Conservation (phyloP, 1,284 basidiomycete genomes). For the Papiliotrema nemorosa region DNA sequence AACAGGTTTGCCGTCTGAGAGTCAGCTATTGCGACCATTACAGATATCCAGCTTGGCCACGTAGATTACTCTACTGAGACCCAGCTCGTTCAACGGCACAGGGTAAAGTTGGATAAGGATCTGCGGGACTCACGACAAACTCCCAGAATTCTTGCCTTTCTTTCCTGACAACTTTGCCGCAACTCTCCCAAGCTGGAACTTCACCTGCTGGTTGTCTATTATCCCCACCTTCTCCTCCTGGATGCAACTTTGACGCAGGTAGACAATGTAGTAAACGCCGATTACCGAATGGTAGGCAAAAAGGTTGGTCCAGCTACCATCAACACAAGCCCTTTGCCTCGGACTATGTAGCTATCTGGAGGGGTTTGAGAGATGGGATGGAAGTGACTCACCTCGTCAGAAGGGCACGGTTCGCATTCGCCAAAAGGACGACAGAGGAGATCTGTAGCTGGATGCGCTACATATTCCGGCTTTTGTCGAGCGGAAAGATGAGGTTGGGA, state of each 20-base stretch:
- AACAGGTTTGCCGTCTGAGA: conserved; percentile 61
- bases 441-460: conserved; percentile 31
- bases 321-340: too few species aligned
- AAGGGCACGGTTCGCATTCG: conserved; percentile 75
- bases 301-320: conserved; percentile 70
- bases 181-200: conserved; percentile 81
- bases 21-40: background rate
- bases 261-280: conserved; percentile 77
- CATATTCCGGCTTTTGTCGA: conserved; percentile 20
- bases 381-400: conserved; percentile 62
- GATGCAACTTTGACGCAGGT: conserved; percentile 36
- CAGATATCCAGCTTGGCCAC: background rate
- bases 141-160: conserved; percentile 83
- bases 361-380: background rate
- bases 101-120: background rate
- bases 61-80: background rate
- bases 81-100: background rate
- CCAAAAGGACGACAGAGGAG: conserved; percentile 70
- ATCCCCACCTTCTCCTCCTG: conserved; percentile 6
- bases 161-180: conserved; percentile 70
- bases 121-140: conserved; percentile 61
- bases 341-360: too few species aligned
- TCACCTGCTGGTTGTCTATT: conserved; percentile 54
- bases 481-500: background rate
- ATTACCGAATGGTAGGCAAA: conserved; percentile 87